These are phyloP conservation scores for Aspergillus texensis DNA, from an alignment of 2,329 filamentous ascomycete species.

Conservation along the genomic window DNA sequence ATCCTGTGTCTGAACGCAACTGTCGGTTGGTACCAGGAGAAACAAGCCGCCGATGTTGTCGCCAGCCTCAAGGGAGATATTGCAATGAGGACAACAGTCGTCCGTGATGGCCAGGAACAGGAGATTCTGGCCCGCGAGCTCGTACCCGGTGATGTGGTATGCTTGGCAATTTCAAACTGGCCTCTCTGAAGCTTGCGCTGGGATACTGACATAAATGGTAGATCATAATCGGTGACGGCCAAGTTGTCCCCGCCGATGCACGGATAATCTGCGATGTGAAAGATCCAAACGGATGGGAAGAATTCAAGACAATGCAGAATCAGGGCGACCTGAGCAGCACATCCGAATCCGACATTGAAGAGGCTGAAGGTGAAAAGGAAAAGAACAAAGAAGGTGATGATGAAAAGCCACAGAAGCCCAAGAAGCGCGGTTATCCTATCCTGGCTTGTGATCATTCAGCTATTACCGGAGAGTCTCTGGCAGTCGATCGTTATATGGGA, in stretches of 20 bases:
- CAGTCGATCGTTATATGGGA: slow-evolving; percentile 69
- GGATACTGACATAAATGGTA: slow-evolving; percentile 34
- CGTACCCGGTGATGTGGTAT: slow-evolving; percentile 75
- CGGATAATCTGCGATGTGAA: slow-evolving; percentile 74
- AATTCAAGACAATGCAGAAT: slow-evolving; percentile 66
- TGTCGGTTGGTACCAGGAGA: slow-evolving; percentile 81
- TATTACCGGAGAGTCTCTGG: slow-evolving; percentile 78
- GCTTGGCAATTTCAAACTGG: slow-evolving; percentile 28
- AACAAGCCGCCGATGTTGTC: slow-evolving; percentile 77
- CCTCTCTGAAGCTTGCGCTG: not conserved
- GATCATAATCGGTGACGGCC: slow-evolving; percentile 71
- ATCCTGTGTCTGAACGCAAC: slow-evolving; percentile 74
- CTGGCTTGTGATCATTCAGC: slow-evolving; percentile 77
- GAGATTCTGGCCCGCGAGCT: slow-evolving; percentile 72
- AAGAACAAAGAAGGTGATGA: slow-evolving; percentile 17
- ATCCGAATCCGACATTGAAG: slow-evolving; percentile 58
- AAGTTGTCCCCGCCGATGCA: slow-evolving; percentile 69
- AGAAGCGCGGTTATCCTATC: slow-evolving; percentile 62
- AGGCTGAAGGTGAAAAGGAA: slow-evolving; percentile 53
- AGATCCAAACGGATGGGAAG: slow-evolving; percentile 66
- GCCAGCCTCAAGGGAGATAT: slow-evolving; percentile 77
- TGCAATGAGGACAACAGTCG: slow-evolving; percentile 69
- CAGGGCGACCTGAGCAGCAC: slow-evolving; percentile 59
- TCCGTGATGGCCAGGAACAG: slow-evolving; percentile 67
- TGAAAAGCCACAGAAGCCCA: slow-evolving; percentile 17